phyloP scores from a whole-genome alignment of 106 monocot genomes.

The Acorus calamus region DNA sequence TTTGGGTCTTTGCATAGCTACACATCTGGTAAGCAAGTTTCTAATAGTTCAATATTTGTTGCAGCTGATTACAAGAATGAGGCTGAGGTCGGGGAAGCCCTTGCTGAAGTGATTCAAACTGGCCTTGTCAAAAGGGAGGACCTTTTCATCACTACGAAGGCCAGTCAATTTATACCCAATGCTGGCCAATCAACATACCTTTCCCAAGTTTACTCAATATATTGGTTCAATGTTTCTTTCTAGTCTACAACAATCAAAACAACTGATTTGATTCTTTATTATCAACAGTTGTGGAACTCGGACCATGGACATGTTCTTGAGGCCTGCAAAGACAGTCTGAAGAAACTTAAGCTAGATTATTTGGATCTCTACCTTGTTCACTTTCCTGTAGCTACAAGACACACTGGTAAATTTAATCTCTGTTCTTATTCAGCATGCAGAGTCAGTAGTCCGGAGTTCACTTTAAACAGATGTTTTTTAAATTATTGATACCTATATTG shows the following conservation, averaged over 20 bases:
- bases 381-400: conserved; percentile 79
- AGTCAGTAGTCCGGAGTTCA: too few species aligned
- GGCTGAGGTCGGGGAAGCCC: conserved; percentile 84
- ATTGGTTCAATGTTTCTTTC: too few species aligned
- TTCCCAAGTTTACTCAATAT: too few species aligned
- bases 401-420: conserved; percentile 46
- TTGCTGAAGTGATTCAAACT: conserved; percentile 69
- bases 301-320: conserved; percentile 93
- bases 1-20: background rate
- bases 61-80: conserved; percentile 96
- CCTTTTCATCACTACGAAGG: conserved; percentile 91
- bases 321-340: conserved; percentile 92
- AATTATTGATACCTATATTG: background rate
- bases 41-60: background rate
- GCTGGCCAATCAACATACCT: too few species aligned
- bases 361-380: conserved; percentile 94
- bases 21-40: background rate
- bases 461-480: too few species aligned
- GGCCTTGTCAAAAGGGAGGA: conserved; percentile 88
- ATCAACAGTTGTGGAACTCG: conserved; percentile 79
- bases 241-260: background rate
- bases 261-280: background rate
- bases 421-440: background rate
- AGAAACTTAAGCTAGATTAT: conserved; percentile 83
- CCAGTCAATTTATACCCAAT: background rate